Conservation (phyloP, 345 rosid species). For the Lepidium sativum region DNA sequence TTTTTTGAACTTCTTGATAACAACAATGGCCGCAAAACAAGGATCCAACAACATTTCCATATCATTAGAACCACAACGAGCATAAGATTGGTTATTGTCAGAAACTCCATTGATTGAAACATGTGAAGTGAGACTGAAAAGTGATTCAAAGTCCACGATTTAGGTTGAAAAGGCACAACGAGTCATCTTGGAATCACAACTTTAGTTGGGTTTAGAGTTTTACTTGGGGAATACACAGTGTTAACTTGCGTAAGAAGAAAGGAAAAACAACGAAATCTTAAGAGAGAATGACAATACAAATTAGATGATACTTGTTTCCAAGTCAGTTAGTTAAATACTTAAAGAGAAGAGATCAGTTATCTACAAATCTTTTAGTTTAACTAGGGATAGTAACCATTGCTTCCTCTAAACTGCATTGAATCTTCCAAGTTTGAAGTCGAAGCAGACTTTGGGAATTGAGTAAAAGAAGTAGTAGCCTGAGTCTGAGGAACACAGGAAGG, state of each 20-base stretch:
- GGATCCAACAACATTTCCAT: slow-evolving; percentile 7
- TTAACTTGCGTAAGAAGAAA: too few species aligned
- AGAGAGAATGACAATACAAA: too few species aligned
- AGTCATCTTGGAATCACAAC: too few species aligned
- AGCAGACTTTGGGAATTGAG: not conserved
- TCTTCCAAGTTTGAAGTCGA: slow-evolving; percentile 3
- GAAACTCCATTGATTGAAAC: not conserved
- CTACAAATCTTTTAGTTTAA: not conserved
- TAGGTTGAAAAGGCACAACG: not conserved
- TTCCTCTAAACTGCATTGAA: slow-evolving; percentile 10
- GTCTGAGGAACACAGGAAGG: slow-evolving; percentile 16
- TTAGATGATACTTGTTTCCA: not conserved
- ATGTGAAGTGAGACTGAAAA: too few species aligned
- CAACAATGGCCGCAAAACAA: slow-evolving; percentile 12
- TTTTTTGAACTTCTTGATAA: slow-evolving; percentile 15
- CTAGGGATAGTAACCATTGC: not conserved
- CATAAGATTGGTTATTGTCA: not conserved
- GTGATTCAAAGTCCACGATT: too few species aligned
- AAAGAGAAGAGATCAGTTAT: not conserved
- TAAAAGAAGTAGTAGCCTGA: slow-evolving; percentile 15
- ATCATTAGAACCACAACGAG: slow-evolving; percentile 3
- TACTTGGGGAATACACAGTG: too few species aligned
- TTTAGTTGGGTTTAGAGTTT: too few species aligned
- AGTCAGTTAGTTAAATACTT: not conserved
- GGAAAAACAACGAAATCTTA: too few species aligned